Evolutionary conservation across 345 rosid species (phyloP).

Genomic region (Alliaria petiolata): DNA sequence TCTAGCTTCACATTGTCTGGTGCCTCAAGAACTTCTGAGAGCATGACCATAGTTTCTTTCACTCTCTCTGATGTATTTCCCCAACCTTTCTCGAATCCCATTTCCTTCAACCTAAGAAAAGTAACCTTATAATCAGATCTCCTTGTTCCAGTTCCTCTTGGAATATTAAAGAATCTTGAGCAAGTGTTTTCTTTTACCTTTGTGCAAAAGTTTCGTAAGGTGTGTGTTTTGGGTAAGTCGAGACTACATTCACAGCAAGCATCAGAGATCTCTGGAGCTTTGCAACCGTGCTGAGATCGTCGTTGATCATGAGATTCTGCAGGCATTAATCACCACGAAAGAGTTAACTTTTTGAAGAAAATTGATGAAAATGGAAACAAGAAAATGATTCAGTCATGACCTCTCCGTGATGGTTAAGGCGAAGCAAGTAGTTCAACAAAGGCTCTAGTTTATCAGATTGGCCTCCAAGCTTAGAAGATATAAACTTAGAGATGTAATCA

Average conservation of each 20-base stretch:
- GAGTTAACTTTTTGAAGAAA: neutral
- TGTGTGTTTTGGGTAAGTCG: conserved; percentile 49
- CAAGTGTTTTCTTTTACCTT: conserved; percentile 39
- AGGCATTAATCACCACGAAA: neutral
- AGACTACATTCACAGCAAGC: conserved; percentile 44
- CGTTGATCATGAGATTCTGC: conserved; percentile 77
- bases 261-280: conserved; percentile 66
- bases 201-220: conserved; percentile 59
- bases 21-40: conserved; percentile 86
- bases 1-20: conserved; percentile 72
- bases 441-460: conserved; percentile 35
- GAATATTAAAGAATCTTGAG: neutral
- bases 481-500: conserved; percentile 57
- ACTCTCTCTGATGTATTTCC: conserved; percentile 66
- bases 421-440: conserved; percentile 56
- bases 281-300: conserved; percentile 45
- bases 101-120: conserved; percentile 66
- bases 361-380: conserved; percentile 1
- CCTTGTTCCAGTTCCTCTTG: neutral
- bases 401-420: conserved; percentile 75
- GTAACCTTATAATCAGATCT: neutral
- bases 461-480: conserved; percentile 51
- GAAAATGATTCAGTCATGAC: conserved; percentile 31
- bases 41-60: conserved; percentile 63
- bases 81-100: conserved; percentile 98